Conservation (phyloP, 2,329 filamentous ascomycete species). For the Venturiaceae sp. region DNA sequence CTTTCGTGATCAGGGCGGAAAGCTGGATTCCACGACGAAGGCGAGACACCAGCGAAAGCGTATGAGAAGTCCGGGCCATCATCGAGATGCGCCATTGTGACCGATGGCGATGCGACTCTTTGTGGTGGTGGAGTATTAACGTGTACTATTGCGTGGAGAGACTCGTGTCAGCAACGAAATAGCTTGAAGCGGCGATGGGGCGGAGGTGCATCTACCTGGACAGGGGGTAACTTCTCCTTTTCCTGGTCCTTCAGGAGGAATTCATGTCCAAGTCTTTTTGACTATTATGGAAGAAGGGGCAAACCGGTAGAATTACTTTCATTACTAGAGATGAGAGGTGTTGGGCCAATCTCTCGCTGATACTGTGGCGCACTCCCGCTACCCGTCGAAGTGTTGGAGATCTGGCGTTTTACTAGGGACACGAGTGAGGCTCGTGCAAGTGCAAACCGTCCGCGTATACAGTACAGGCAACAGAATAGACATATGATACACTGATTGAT, state of each 20-base stretch:
- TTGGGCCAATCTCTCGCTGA: too few species aligned
- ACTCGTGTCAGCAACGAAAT: background rate
- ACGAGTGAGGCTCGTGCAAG: too few species aligned
- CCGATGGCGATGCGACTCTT: background rate
- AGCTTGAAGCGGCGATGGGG: background rate
- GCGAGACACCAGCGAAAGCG: conserved; percentile 20
- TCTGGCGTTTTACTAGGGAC: too few species aligned
- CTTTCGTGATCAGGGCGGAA: conserved; percentile 32
- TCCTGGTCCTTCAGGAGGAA: too few species aligned
- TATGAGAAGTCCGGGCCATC: conserved; percentile 30
- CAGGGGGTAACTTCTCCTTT: background rate
- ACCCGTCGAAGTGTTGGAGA: too few species aligned
- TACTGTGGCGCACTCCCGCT: too few species aligned
- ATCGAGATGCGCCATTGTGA: conserved; percentile 8
- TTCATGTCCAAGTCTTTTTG: too few species aligned
- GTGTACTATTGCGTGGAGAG: background rate
- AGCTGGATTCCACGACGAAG: conserved; percentile 45
- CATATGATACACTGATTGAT: background rate
- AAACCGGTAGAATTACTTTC: too few species aligned
- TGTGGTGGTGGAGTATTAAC: background rate
- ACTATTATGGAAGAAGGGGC: too few species aligned
- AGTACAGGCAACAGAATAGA: too few species aligned
- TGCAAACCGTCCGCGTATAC: too few species aligned
- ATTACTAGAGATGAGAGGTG: too few species aligned
- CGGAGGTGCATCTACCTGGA: background rate